These are phyloP conservation scores for Bruguiera parviflora DNA, from an alignment of 345 rosid species.

Conservation along the genomic window DNA sequence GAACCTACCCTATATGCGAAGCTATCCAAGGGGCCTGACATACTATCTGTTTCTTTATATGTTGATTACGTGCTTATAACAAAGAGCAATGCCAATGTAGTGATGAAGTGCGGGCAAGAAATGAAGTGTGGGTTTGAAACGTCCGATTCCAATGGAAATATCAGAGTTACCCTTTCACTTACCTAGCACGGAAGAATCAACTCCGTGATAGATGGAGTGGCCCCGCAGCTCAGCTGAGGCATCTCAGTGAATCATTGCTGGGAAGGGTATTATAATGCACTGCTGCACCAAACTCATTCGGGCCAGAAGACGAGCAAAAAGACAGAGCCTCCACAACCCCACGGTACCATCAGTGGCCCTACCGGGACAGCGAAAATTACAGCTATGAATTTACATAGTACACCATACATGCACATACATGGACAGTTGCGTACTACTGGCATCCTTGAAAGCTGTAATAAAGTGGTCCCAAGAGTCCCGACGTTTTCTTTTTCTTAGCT, in stretches of 20 bases:
- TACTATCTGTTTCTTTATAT: too few relatives aligned
- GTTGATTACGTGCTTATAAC: too few relatives aligned
- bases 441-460: constrained; percentile 3
- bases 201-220: background rate
- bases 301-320: constrained; percentile 6
- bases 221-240: constrained; percentile 4
- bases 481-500: constrained; percentile 7
- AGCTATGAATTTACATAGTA: constrained; percentile 17
- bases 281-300: constrained; percentile 4
- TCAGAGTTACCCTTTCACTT: too few relatives aligned
- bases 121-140: too few relatives aligned
- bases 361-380: constrained; percentile 7
- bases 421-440: constrained; percentile 2
- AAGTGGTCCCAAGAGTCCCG: constrained; percentile 10
- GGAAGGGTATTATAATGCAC: constrained; percentile 22
- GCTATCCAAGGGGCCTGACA: too few relatives aligned
- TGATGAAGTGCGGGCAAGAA: too few relatives aligned
- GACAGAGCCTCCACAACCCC: constrained; percentile 12
- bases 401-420: constrained; percentile 28
- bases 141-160: too few relatives aligned
- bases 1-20: too few relatives aligned
- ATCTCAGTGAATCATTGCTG: constrained; percentile 30
- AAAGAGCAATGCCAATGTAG: too few relatives aligned
- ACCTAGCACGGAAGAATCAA: too few relatives aligned
- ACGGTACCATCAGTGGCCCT: constrained; percentile 17